Base-by-base conservation (phyloP, 2,329 filamentous ascomycete genomes). In the Xylariaceae sp. region DNA sequence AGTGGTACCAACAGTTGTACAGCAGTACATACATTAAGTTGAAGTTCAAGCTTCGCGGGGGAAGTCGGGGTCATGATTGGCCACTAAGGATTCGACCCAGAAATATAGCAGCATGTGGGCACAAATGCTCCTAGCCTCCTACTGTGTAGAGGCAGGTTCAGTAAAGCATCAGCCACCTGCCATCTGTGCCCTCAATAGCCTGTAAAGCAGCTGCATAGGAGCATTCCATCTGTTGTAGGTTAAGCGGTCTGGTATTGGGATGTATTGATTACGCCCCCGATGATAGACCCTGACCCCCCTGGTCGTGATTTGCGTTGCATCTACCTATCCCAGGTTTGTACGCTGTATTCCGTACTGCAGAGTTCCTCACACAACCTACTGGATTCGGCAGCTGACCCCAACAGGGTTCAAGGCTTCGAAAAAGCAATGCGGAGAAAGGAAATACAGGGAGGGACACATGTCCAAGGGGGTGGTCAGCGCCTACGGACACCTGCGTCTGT, bases 281-380 rank as follows among this genome's bases (percentile, higher is more conserved):
- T n/a, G n/a, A n/a, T n/a, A n/a, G n/a, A n/a, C n/a, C n/a, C n/a
- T n/a, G n/a, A n/a, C n/a, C n/a, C 23, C 41, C 33, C 43, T 39
- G 59, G 64, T 62, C 65, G 65, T 68, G 68, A 67, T 66, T 66
- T 59, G 59, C 64, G 67, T 67, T 62, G 68, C 66, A 70, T 66
- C 60, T 59, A 60, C 47, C 50, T 36, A 36, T 42, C 29, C 40
- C 35, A 28, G 21, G 21, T 24, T 24, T 24, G 21, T 24, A 11
- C 11, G 21, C 21, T 34, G 33, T 36, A 9, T 18, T 21, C 8
- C 8, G 23, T 53, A 47, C 41, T 47, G 39, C 13, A 31, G 31
- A 26, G 15, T 26, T 36, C 41, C n/a, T 45, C 31, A 40, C 44
- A 51, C 48, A 41, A 26, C 14, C 26, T 40, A 36, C 43, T 41